Base-by-base conservation (phyloP, 768 basidiomycete species). In the Daedaleopsis sinensis region DNA sequence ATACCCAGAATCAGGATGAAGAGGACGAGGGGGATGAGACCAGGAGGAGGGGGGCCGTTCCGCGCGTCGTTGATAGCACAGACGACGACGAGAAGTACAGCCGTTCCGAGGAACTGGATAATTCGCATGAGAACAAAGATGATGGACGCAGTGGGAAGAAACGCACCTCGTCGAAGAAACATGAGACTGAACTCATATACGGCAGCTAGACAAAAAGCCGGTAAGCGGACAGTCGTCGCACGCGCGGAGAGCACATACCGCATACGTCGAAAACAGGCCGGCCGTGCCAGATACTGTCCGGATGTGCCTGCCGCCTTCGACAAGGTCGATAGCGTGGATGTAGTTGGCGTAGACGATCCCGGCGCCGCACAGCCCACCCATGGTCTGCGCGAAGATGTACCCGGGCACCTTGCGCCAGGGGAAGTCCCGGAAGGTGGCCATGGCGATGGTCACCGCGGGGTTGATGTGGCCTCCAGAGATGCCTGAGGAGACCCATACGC, bases 381-480 rank as follows among this genome's bases (percentile, higher is more conserved):
- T 70, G 19, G 87, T 59, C 70, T 91, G 89, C 0, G 86, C 82
- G 52, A 84, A 68, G 49, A 89, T 82, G 70, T 86, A 92, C 21
- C 66, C 79, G 0, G 92, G 92, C 0, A 92, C 92, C 70, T 93
- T 93, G 65, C 79, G 81, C 88, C 89, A 89, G 0, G 92, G 90
- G 73, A 94, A 93, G 49, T 80, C 81, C 63, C 91, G 84, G 72
- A 86, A 85, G 2, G 83, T 77, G 5, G 89, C 89, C 48, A 92
- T 68, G 15, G 85, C 80, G 52, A 94, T 73, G 18, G 92, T 94
- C 24, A 93, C 74, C 2, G 76, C 74, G 15, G 77, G 76, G 52
- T 78, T 78, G 56, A 77, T 71, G 59, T 92, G 90, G 32, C 88
- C 90, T 7, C 88, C 89, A 49, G 90, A 90, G 58, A 89, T 80